Base-by-base conservation (phyloP, 306 rosid genomes). In the Sicyos edulis region DNA sequence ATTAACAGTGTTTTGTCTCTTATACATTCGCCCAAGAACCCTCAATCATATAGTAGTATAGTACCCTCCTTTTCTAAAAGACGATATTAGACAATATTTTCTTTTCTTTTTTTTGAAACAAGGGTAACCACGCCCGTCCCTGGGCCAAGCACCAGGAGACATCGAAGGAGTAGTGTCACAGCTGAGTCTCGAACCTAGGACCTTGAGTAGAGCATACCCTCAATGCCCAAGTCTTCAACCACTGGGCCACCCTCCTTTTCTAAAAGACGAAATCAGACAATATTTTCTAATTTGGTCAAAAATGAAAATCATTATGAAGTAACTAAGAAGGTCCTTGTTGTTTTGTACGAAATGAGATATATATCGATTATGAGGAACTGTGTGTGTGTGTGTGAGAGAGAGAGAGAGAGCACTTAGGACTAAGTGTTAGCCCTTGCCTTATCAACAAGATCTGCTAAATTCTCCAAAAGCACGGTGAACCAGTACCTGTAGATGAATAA, bases 391-490 rank as follows among this genome's bases (percentile, higher is more conserved):
- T 8, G n/a, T 4, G 53, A 42, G 57, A 59, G 77, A 72, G 65
- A 42, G 70, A 49, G 77, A 61, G 7, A 17, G 29, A 47, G 21
- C 22, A 13, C 54, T 65, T 73, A 20, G 74, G 68, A 37, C 54
- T 44, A 6, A 21, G 73, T 20, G 26, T 40, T 50, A 54, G 24
- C 45, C 34, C 85, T 80, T 79, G 88, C 99, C 97, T 81, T 91
- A 80, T 91, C 99, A 72, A 95, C 97, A 42, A 95, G 99, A 79
- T 95, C 96, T 6, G 95, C 88, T 66, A 95, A 81, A 81, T 95
- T 92, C 58, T 81, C 97, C 10, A 92, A 87, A 79, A 95, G 82
- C 77, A 95, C 89, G 61, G 88, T 83, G 82, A 89, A 86, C 99
- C 99, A 95, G 77, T 89, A 91, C 88, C 99, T 95, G 83, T 77